A percentile compares a stretch with the other conserved stretches of the same genome.
phyloP scores from a whole-genome alignment of 2,329 filamentous ascomycete species.

The Dactylellina cionopaga region DNA sequence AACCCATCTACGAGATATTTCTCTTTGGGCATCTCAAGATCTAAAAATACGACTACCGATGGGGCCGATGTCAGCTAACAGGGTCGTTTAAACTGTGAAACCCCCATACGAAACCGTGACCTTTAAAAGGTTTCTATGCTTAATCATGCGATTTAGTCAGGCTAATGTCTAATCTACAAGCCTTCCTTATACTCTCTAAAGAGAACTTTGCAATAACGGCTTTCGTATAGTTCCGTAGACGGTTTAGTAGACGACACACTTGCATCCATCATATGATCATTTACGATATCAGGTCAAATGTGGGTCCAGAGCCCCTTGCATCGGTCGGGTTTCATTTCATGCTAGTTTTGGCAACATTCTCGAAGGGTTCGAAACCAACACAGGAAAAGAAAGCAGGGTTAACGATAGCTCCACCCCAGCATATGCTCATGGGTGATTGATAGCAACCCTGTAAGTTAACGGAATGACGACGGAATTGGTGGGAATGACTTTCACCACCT shows the following conservation, averaged over 20 bases:
- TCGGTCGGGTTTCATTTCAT: constrained; percentile 29
- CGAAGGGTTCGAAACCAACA: constrained; percentile 49
- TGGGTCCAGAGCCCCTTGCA: constrained; percentile 60
- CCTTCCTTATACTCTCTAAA: background rate
- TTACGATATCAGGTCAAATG: constrained; percentile 63
- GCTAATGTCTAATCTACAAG: background rate
- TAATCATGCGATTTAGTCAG: background rate
- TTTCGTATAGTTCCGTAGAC: too few species aligned
- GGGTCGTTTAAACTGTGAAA: background rate
- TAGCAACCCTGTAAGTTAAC: constrained; percentile 10
- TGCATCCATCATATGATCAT: constrained; percentile 64
- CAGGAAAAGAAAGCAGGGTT: constrained; percentile 21
- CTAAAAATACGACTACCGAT: constrained; percentile 11
- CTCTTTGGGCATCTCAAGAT: constrained; percentile 9
- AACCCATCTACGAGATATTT: constrained; percentile 1
- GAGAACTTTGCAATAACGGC: background rate
- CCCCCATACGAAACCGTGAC: background rate
- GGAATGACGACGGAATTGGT: constrained; percentile 15
- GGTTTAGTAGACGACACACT: too few species aligned
- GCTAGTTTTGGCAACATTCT: constrained; percentile 46
- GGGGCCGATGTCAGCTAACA: too few species aligned
- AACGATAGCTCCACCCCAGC: too few species aligned
- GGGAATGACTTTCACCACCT: constrained; percentile 23
- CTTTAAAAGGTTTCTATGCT: background rate
- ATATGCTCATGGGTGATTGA: background rate